Percentiles rank a stretch among this genome's conserved stretches.
These are phyloP conservation scores for Geranium incanum DNA, from an alignment of 441 rosid genomes.

Conservation along the genomic window DNA sequence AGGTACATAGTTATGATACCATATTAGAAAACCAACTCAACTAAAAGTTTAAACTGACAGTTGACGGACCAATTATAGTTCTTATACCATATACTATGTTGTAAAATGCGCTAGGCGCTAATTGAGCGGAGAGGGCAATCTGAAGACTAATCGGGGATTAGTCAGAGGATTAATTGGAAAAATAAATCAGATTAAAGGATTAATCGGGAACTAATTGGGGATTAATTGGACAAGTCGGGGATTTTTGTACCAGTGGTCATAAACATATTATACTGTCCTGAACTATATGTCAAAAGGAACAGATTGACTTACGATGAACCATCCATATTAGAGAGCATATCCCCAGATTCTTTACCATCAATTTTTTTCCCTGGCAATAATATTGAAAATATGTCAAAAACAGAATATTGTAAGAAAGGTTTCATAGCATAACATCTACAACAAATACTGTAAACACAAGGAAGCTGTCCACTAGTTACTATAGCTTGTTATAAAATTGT, in stretches of 20 bases:
- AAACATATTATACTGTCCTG: neutral
- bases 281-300: conserved; percentile 9
- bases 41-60: too few relatives aligned
- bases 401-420: conserved; percentile 4
- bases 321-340: conserved; percentile 69
- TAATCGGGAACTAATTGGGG: too few relatives aligned
- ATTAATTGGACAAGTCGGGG: too few relatives aligned
- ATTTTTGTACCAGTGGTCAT: neutral
- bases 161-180: too few relatives aligned
- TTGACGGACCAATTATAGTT: too few relatives aligned
- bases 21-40: too few relatives aligned
- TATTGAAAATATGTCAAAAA: conserved; percentile 20
- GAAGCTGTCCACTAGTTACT: neutral
- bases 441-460: neutral
- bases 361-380: conserved; percentile 60
- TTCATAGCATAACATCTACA: neutral
- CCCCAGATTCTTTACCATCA: conserved; percentile 88
- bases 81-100: too few relatives aligned
- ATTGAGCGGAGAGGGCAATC: too few relatives aligned
- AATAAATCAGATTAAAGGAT: too few relatives aligned
- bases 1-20: too few relatives aligned
- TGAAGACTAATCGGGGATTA: too few relatives aligned
- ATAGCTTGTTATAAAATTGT: neutral
- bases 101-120: too few relatives aligned
- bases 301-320: conserved; percentile 78